These are phyloP conservation scores for Diutina catenulata DNA, from an alignment of 1,139 yeast species.

Conservation along the genomic window DNA sequence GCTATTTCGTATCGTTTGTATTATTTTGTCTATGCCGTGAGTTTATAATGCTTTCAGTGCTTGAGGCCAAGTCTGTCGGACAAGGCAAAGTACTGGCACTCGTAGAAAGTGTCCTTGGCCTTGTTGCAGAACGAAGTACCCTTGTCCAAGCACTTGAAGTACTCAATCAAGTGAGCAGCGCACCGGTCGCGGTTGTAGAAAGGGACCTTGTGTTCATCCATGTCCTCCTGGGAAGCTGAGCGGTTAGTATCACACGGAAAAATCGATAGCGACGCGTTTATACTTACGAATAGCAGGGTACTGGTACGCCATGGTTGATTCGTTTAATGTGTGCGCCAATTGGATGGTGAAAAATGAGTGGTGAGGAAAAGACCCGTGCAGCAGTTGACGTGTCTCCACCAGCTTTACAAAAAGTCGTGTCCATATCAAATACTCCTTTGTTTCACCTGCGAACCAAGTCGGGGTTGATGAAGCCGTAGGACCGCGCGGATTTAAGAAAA, in stretches of 20 bases:
- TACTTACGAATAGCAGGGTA: constrained; percentile 12
- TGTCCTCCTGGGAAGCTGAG: constrained; percentile 27
- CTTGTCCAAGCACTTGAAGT: constrained; percentile 35
- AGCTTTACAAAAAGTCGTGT: no score
- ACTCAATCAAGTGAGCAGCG: constrained; percentile 33
- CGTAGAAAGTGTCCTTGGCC: constrained; percentile 35
- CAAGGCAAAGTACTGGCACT: constrained; percentile 34
- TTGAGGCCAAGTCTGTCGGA: constrained; percentile 27
- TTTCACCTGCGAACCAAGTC: no score
- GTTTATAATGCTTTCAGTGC: no score
- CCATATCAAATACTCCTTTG: no score
- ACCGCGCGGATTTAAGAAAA: no score
- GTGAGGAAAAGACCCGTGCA: background rate
- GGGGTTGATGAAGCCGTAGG: no score
- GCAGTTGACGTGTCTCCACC: background rate
- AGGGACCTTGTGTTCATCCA: constrained; percentile 34
- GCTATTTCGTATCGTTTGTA: no score
- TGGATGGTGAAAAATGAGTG: background rate
- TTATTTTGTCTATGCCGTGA: no score
- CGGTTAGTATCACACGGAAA: constrained; percentile 8
- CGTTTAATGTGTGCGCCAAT: no score
- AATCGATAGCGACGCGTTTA: background rate
- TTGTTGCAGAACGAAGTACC: constrained; percentile 32
- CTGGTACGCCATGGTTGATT: constrained; percentile 10
- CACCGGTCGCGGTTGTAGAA: constrained; percentile 36